Conservation (phyloP, 1,139 yeast species). For the Suhomyces bribrorum region DNA sequence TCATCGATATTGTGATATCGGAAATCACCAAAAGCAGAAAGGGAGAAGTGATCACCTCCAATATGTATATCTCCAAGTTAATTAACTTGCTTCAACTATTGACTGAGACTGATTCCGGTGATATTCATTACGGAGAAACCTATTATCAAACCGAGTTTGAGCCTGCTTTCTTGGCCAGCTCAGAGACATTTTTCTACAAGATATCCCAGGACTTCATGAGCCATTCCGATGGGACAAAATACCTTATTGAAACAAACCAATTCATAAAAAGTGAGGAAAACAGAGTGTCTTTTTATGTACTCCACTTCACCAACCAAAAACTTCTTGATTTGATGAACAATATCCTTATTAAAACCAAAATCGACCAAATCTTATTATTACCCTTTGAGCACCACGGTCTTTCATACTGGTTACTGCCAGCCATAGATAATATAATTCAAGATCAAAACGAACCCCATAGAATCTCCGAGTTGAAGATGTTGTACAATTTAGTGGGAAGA, state of each 20-base stretch:
- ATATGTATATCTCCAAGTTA: conserved; percentile 58
- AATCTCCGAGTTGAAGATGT: conserved; percentile 37
- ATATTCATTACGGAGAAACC: conserved; percentile 44
- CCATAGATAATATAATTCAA: conserved; percentile 23
- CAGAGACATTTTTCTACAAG: conserved; percentile 56
- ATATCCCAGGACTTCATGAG: conserved; percentile 47
- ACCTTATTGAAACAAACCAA: conserved; percentile 53
- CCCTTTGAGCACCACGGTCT: conserved; percentile 57
- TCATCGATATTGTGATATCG: conserved; percentile 53
- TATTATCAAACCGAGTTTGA: conserved; percentile 70
- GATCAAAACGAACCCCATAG: conserved; percentile 15
- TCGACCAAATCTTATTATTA: conserved; percentile 49
- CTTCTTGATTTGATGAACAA: conserved; percentile 58
- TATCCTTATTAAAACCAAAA: conserved; percentile 60
- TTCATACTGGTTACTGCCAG: conserved; percentile 51
- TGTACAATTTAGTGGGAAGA: conserved; percentile 54
- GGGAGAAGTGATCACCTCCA: conserved; percentile 58
- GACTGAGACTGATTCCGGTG: conserved; percentile 40
- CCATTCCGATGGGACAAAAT: conserved; percentile 48
- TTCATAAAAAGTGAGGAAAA: conserved; percentile 61
- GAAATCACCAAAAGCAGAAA: conserved; percentile 63
- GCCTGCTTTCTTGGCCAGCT: conserved; percentile 56
- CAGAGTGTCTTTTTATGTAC: conserved; percentile 56
- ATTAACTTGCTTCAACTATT: conserved; percentile 69
- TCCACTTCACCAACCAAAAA: conserved; percentile 55